Conservation (phyloP, 1,284 basidiomycete genomes). For the Austroboletus novae-zelandiae region DNA sequence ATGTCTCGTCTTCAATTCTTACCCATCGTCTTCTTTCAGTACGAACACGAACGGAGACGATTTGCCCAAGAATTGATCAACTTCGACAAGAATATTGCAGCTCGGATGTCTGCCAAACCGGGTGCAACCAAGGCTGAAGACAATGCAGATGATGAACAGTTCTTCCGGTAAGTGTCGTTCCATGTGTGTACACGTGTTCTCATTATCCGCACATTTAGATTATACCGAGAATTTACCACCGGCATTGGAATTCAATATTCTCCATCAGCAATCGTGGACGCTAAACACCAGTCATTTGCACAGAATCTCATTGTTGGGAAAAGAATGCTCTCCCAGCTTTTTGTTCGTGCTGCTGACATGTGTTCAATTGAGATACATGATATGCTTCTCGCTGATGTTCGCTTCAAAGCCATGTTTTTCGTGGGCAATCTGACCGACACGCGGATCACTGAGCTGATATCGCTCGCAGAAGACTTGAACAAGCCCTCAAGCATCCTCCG, state of each 20-base stretch:
- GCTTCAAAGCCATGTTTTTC: neutral
- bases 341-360: neutral
- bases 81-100: conserved; percentile 74
- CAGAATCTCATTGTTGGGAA: neutral
- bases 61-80: conserved; percentile 78
- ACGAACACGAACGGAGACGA: conserved; percentile 66
- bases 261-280: neutral
- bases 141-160: conserved; percentile 66
- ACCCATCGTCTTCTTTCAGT: conserved; percentile 30
- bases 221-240: neutral
- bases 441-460: neutral
- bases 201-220: neutral
- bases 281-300: neutral
- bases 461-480: neutral
- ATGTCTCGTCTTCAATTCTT: neutral
- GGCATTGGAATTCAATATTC: neutral
- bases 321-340: neutral
- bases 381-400: neutral
- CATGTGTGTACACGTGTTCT: neutral
- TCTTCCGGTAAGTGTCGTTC: conserved; percentile 46
- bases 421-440: neutral
- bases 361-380: neutral
- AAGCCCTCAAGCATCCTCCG: neutral
- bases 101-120: conserved; percentile 79
- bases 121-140: conserved; percentile 50